Conservation (phyloP, 1,139 yeast species). For the Kodamaea alishanica region DNA sequence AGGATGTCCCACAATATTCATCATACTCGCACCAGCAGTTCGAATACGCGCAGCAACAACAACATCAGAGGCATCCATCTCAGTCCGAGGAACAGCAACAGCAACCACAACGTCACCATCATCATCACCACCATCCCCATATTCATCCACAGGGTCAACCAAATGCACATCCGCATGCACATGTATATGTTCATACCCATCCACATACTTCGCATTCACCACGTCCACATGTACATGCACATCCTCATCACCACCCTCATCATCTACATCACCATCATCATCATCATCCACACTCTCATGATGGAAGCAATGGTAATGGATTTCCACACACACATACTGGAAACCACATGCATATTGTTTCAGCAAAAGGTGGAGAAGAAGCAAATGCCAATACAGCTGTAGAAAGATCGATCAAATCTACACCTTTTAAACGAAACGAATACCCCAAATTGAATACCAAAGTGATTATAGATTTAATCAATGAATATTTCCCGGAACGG, state of each 20-base stretch:
- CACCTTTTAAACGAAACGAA: slow-evolving; percentile 4
- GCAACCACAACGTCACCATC: slow-evolving; percentile 5
- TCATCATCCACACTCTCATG: slow-evolving; percentile 12
- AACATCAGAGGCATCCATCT: slow-evolving; percentile 3
- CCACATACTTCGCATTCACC: neutral
- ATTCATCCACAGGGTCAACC: slow-evolving; percentile 10
- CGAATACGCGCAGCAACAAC: slow-evolving; percentile 4
- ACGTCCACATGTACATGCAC: slow-evolving; percentile 2
- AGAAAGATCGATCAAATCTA: slow-evolving; percentile 2
- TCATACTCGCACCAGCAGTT: slow-evolving; percentile 2
- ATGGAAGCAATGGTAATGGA: slow-evolving; percentile 2
- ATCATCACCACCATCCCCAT: slow-evolving; percentile 5
- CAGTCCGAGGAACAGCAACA: slow-evolving; percentile 5
- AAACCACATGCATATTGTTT: slow-evolving; percentile 3
- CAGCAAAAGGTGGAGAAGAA: slow-evolving; percentile 2
- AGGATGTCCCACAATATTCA: neutral
- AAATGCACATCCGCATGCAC: neutral
- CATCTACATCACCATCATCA: slow-evolving; percentile 25
- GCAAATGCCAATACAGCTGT: slow-evolving; percentile 4
- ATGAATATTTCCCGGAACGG: slow-evolving; percentile 44
- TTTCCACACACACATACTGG: slow-evolving; percentile 8
- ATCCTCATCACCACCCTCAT: slow-evolving; percentile 14
- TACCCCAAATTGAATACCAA: slow-evolving; percentile 31
- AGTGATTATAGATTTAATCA: slow-evolving; percentile 45
- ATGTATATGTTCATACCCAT: neutral